phyloP scores from a whole-genome alignment of 257 asterid genomes.

The Solanum sparsipilum region DNA sequence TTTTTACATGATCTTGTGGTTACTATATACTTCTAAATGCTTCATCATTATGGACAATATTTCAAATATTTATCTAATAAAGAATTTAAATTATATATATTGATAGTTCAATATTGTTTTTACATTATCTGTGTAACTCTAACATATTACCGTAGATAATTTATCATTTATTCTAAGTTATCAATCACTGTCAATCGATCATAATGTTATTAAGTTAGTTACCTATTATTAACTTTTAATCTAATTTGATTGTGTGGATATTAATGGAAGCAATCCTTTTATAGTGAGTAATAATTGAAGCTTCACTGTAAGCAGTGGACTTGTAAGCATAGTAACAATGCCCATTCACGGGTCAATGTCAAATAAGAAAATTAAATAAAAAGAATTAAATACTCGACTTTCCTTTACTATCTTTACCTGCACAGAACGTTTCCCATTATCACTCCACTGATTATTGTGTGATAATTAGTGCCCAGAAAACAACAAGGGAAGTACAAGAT shows the following conservation, averaged over 20 bases:
- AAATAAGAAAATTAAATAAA: neutral
- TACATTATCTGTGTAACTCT: neutral
- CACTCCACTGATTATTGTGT: neutral
- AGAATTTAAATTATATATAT: neutral
- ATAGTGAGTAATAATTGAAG: neutral
- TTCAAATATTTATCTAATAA: neutral
- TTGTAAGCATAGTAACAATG: neutral
- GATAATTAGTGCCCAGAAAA: neutral
- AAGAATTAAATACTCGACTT: conserved; percentile 8
- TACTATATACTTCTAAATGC: neutral
- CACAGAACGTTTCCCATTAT: conserved; percentile 28
- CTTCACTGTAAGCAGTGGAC: neutral
- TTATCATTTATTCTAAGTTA: neutral
- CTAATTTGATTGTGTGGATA: neutral
- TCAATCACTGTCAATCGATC: neutral
- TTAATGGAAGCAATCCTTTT: neutral
- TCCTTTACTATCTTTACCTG: conserved; percentile 16
- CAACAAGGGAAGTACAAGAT: neutral
- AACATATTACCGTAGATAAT: neutral
- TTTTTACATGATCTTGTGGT: neutral
- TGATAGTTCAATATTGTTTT: neutral
- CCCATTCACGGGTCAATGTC: neutral
- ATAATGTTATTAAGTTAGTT: neutral
- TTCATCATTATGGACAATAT: neutral
- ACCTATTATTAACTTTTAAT: too few relatives aligned